Base-by-base conservation (phyloP, 225 moss, liverwort and hornwort genomes). In the Climacium dendroides region DNA sequence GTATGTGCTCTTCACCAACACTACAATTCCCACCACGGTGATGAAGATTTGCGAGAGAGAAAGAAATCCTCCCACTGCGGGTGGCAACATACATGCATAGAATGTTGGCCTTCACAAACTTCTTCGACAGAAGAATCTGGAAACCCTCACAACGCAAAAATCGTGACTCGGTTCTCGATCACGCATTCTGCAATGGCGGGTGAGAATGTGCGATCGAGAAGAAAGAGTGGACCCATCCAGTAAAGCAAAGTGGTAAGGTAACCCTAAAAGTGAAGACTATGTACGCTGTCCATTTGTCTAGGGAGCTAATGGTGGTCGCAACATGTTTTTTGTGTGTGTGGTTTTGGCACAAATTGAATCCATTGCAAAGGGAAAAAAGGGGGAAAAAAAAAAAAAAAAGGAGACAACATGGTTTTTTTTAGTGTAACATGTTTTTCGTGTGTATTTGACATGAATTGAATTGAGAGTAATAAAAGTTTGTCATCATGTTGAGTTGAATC, bases 41-140 rank as follows among this genome's bases (percentile, higher is more conserved):
- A 91, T 89, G 79, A 88, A 88, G 79, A 91, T 91, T 45, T 88
- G 91, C 53, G 85, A 82, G 43, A 89, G 79, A 70, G 85, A 89
- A 52, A 88, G 45, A 12, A 89, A 74, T 34, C 88, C 87, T 85
- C 85, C 87, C 82, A 91, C 74, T 25, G 59, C 81, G 20, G 79
- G 52, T 48, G 91, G 87, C 91, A 87, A 91, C 87, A 89, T 90
- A 91, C 87, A 89, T 90, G 58, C 88, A 85, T 83, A 11, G 58
- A 34, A 47, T 19, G 59, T 71, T n/a, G 53, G 18, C 34, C 52
- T 71, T 61, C 63, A 76, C 81, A 73, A 78, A 19, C 35, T 37
- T 61, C 54, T 85, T 70, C 43, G n/a, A 35, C 52, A 35, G 58
- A 73, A 73, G 3, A 14, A 70, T 89, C 32, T 23, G 15, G 19